Base-by-base conservation (phyloP, 2,329 filamentous ascomycete genomes). In the Bipolaris victoriae region DNA sequence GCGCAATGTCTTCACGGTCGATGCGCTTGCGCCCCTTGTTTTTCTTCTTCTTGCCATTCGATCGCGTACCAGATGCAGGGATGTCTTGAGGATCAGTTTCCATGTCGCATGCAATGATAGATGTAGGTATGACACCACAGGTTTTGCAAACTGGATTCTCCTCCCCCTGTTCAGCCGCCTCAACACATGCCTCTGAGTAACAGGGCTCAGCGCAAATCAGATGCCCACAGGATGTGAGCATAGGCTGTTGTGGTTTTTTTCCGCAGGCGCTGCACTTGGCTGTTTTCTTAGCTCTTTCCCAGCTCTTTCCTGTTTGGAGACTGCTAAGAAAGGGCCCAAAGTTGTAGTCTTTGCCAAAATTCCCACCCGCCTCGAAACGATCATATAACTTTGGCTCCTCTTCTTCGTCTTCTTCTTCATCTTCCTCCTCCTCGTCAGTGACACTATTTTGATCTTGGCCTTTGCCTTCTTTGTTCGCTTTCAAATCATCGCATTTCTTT, bases 211-310 rank as follows among this genome's bases (percentile, higher is more conserved):
- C 13, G 69, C 86, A 88, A 61, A 84, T 85, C 5, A 86, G 69
- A 58, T 88, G 86, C 15, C 77, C 73, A 65, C 86, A 88, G 4
- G 77, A 71, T 0, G 83, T 84, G 29, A 83, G 72, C 9, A 77
- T 69, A 0, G 81, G 76, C 0, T 78, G 61, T 0, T 69, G 62
- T 0, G 82, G 81, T 0, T 69, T 47, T 20, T 58, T 49, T 62
- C 2, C 66, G 60, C 86, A 87, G 0, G 65, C 59, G 2, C 67
- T 62, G 65, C 85, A 86, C 2, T 66, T 59, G 66, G 76, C 15
- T 64, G 65, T 70, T 80, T 86, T 15, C 65, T 71, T 55, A 4
- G 78, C 66, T 26, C 79, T 76, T 7, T 77, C 61, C 76, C 76
- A 77, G 36, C 73, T 63, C 39, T 73, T 61, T 57, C 71, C 67